Base-by-base conservation (phyloP, 2,329 filamentous ascomycete species). In the Sodiomyces alkalinus region DNA sequence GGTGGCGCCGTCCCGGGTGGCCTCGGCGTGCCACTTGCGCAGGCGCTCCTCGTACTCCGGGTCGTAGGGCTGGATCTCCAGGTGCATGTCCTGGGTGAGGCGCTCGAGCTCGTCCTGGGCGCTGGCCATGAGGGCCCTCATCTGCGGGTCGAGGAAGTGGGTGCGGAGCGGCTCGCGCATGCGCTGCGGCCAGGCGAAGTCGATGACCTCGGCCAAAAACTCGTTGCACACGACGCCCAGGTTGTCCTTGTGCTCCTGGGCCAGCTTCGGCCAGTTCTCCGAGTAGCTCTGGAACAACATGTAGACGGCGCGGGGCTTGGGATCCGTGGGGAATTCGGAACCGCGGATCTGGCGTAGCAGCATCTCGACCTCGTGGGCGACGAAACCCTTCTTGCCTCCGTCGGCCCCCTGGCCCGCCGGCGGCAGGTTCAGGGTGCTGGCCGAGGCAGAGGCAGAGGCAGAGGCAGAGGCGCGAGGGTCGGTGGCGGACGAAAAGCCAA, bases 221-320 rank as follows among this genome's bases (percentile, higher is more conserved):
- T 66, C 61, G 41, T 63, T 62, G 47, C 62, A 66, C 18, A 66
- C 63, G 13, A 65, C 61, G 11, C 58, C 56, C 1, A 66, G 51
- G 26, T 66, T 66, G 35, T 66, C 61, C 48, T 64, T 65, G 49
- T 64, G 63, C 40, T 65, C 62, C 29, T 60, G 58, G 0, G 61
- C 62, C 9, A 66, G 47, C n/a, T 52, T 49, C 3, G 62, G 58
- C 62, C 62, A 66, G 42, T 62, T 60, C 33, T 60, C 55, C 3
- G 59, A 63, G 38, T 64, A 66, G 33, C 60, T 60, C 31, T 65
- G 61, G 44, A 65, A 66, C 9, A 66, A 50, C 41, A 66, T 66
- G 43, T 65, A 66, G 3, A 62, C 60, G 0, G 62, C 62, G 17
- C 62, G 53, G 1, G 62, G 62, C 38, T 66, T 66, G 1, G 61